Evolutionary conservation across 495 filamentous ascomycete species (phyloP).

Genomic region (Penicillium angulare): DNA sequence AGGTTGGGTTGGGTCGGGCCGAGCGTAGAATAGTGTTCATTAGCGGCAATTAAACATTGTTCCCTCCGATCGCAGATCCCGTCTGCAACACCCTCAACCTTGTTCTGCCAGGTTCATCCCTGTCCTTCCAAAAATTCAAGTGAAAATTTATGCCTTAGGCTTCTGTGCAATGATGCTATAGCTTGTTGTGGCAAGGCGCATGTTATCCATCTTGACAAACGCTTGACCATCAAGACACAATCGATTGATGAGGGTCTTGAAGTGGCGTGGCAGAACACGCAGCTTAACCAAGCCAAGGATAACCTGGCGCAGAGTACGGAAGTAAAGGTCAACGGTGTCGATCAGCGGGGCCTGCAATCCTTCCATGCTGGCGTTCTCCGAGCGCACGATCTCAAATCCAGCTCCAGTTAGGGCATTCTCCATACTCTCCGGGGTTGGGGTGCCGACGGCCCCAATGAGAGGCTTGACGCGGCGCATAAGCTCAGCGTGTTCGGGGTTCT

Average conservation of each 20-base stretch:
- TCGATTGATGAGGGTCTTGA: constrained; percentile 63
- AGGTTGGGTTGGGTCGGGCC: not conserved
- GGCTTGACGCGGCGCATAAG: constrained; percentile 63
- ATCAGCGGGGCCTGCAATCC: constrained; percentile 59
- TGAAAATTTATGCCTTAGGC: constrained; percentile 28
- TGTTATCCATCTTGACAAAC: constrained; percentile 62
- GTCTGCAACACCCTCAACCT: not conserved
- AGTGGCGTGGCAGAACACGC: constrained; percentile 53
- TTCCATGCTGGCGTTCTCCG: constrained; percentile 58
- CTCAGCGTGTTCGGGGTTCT: constrained; percentile 52
- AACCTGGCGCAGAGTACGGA: constrained; percentile 53
- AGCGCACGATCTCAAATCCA: constrained; percentile 53
- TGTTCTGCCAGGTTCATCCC: not conserved
- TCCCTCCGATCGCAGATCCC: not conserved
- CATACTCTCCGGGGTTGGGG: constrained; percentile 54
- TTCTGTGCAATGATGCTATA: constrained; percentile 63
- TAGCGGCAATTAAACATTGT: not conserved
- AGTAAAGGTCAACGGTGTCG: constrained; percentile 60
- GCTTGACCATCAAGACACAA: constrained; percentile 59
- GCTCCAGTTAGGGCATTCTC: constrained; percentile 51
- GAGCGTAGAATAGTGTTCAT: not conserved
- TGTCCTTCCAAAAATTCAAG: not conserved
- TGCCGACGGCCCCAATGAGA: constrained; percentile 62
- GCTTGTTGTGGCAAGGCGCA: constrained; percentile 59
- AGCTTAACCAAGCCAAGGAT: constrained; percentile 54